phyloP scores from a whole-genome alignment of 1,284 basidiomycete species.

The Volvariella volvacea region DNA sequence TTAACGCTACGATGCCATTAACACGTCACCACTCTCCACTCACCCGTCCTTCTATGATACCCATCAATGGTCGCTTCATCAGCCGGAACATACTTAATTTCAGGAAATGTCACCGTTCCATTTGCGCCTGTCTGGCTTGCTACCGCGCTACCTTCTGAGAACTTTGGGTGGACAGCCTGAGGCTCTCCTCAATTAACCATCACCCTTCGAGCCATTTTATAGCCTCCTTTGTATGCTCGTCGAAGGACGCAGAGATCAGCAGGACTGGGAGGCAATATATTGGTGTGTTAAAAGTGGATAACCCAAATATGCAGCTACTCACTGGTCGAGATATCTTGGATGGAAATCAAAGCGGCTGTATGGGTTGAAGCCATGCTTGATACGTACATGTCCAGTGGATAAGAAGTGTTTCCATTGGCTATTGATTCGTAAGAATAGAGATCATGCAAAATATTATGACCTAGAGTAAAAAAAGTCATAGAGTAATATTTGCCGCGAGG shows the following conservation, averaged over 20 bases:
- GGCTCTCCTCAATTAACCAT: constrained; percentile 48
- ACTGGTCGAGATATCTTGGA: constrained; percentile 28
- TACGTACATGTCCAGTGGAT: constrained; percentile 35
- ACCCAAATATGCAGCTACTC: too few relatives aligned
- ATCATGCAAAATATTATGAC: too few relatives aligned
- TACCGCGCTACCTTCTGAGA: constrained; percentile 39
- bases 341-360: constrained; percentile 30
- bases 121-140: constrained; percentile 20
- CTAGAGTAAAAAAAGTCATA: constrained; percentile 21
- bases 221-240: constrained; percentile 50
- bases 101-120: constrained; percentile 34
- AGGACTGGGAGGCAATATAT: constrained; percentile 26
- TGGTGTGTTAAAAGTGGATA: too few relatives aligned
- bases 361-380: constrained; percentile 28
- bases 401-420: constrained; percentile 28
- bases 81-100: constrained; percentile 45
- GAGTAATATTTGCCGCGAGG: constrained; percentile 23
- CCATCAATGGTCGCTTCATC: constrained; percentile 50
- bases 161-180: constrained; percentile 37
- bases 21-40: constrained; percentile 15
- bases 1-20: constrained; percentile 17
- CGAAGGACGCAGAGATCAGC: constrained; percentile 46
- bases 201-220: constrained; percentile 55
- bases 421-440: too few relatives aligned
- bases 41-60: constrained; percentile 24